Evolutionary conservation across 805 yeast genomes (phyloP).

Genomic region (Dipodascus albidus): DNA sequence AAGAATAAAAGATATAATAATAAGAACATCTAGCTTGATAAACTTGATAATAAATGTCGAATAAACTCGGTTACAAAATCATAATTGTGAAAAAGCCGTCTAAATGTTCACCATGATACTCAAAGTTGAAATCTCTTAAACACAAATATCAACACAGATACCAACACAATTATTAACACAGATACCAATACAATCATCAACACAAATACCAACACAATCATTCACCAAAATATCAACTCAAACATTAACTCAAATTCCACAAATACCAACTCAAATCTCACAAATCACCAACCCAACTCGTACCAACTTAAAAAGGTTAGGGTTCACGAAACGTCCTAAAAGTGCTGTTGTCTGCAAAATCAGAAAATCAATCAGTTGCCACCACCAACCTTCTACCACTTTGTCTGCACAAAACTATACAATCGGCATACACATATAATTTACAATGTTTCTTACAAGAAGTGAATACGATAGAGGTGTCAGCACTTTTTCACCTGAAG

Average conservation of each 20-base stretch:
- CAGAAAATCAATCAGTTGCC: not conserved
- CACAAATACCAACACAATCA: not conserved
- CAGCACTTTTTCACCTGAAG: slow-evolving; percentile 97
- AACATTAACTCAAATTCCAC: no score
- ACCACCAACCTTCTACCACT: not conserved
- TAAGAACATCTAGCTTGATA: no score
- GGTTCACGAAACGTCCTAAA: not conserved
- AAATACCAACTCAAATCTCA: no score
- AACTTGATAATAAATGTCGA: no score
- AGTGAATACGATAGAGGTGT: slow-evolving; percentile 99
- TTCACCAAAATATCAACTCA: not conserved
- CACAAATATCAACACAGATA: no score
- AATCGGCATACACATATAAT: not conserved
- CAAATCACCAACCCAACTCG: not conserved
- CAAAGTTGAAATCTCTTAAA: no score
- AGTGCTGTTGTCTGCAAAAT: not conserved
- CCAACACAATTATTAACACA: no score
- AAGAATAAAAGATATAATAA: no score
- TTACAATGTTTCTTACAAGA: slow-evolving; percentile 88
- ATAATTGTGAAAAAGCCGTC: no score
- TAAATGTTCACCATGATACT: no score
- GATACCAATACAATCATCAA: no score
- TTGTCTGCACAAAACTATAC: not conserved
- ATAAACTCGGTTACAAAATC: no score
- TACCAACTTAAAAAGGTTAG: not conserved